Percentiles rank a stretch among this genome's conserved stretches.
Conservation (phyloP, 1,284 basidiomycete genomes). For the Leccinum colubrinum region DNA sequence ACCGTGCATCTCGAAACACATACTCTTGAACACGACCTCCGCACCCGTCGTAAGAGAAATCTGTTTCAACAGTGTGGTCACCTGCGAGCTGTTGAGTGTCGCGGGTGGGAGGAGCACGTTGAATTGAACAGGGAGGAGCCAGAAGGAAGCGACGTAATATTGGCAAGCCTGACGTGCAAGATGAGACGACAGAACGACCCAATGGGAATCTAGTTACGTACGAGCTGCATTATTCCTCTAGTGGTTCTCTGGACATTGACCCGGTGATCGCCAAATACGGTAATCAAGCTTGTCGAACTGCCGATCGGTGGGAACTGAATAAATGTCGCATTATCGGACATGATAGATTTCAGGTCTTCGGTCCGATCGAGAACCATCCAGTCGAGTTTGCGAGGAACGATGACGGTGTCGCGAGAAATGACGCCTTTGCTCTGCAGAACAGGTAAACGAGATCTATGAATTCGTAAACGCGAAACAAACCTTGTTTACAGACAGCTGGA, state of each 20-base stretch:
- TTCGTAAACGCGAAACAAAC: conserved; percentile 39
- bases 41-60: conserved; percentile 88
- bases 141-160: conserved; percentile 95
- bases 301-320: conserved; percentile 93
- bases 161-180: conserved; percentile 76
- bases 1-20: conserved; percentile 98
- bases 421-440: conserved; percentile 81
- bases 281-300: conserved; percentile 88
- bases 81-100: conserved; percentile 80
- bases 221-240: conserved; percentile 92
- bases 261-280: conserved; percentile 92
- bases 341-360: conserved; percentile 88
- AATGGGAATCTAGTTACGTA: conserved; percentile 41
- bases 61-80: conserved; percentile 84
- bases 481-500: conserved; percentile 85
- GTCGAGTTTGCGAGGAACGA: conserved; percentile 94
- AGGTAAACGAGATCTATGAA: background rate
- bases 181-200: conserved; percentile 6
- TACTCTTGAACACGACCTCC: conserved; percentile 95
- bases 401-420: conserved; percentile 90
- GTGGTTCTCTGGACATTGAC: conserved; percentile 96
- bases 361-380: conserved; percentile 95
- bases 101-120: conserved; percentile 87
- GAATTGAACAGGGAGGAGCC: conserved; percentile 92
- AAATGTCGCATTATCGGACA: conserved; percentile 96